Conservation (phyloP, 768 basidiomycete species). For the Antrodiella citrinella region DNA sequence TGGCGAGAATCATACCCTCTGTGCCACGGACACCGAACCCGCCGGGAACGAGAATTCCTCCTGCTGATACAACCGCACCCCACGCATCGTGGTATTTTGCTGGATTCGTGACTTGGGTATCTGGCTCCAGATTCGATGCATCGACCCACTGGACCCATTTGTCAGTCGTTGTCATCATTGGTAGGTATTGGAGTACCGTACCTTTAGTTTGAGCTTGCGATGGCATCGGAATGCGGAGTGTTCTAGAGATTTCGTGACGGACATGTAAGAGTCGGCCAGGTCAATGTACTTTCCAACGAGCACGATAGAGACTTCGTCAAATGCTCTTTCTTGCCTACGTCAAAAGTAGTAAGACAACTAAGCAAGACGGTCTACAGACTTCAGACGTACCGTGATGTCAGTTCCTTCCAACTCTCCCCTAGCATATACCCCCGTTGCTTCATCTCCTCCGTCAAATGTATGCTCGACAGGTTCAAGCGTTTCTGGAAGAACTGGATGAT, state of each 20-base stretch:
- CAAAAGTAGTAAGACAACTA: not conserved
- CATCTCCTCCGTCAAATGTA: conserved; percentile 50
- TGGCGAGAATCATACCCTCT: conserved; percentile 97
- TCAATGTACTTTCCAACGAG: conserved; percentile 98
- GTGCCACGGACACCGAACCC: conserved; percentile 92
- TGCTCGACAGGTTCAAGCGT: conserved; percentile 62
- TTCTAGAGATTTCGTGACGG: conserved; percentile 92
- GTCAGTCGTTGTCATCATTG: not conserved
- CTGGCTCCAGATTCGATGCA: conserved; percentile 82
- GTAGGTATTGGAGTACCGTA: conserved; percentile 32
- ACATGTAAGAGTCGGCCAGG: conserved; percentile 97
- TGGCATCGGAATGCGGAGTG: conserved; percentile 93
- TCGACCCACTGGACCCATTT: conserved; percentile 76
- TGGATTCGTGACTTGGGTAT: conserved; percentile 70
- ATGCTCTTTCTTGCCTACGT: conserved; percentile 84
- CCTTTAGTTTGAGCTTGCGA: conserved; percentile 74
- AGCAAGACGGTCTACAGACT: not conserved
- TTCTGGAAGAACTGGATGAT: conserved; percentile 78
- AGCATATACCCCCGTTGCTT: conserved; percentile 54
- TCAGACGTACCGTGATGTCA: conserved; percentile 62
- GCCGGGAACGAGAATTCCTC: conserved; percentile 95
- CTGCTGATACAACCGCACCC: conserved; percentile 84
- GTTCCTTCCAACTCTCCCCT: conserved; percentile 69
- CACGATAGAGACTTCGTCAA: conserved; percentile 81
- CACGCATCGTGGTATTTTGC: conserved; percentile 94